These are phyloP conservation scores for Pseudonectria buxi DNA, from an alignment of 2,329 filamentous ascomycete species.

Conservation along the genomic window DNA sequence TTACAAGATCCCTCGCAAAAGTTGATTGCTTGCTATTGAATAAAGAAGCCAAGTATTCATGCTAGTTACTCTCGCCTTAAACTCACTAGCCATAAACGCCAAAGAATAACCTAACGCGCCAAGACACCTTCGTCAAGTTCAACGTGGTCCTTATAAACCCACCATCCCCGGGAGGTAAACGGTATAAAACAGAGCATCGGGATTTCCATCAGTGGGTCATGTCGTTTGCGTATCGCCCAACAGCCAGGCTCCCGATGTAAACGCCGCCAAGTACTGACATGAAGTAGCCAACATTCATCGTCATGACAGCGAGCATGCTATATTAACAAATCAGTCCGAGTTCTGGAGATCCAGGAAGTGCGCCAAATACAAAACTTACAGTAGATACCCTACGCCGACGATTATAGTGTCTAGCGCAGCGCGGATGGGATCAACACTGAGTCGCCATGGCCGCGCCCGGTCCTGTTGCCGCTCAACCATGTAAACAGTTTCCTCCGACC, in stretches of 20 bases:
- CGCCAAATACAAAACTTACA: slow-evolving; percentile 52
- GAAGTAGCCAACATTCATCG: slow-evolving; percentile 80
- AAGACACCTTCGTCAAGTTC: too few relatives aligned
- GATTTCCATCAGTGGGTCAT: slow-evolving; percentile 36
- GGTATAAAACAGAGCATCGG: too few relatives aligned
- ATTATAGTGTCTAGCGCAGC: slow-evolving; percentile 65
- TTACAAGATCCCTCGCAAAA: too few relatives aligned
- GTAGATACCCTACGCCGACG: slow-evolving; percentile 72
- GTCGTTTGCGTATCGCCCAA: slow-evolving; percentile 60
- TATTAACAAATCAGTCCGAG: not conserved
- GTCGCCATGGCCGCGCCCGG: slow-evolving; percentile 64
- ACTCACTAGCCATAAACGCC: too few relatives aligned
- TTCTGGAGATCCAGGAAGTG: not conserved
- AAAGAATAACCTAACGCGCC: too few relatives aligned
- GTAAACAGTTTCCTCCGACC: slow-evolving; percentile 72
- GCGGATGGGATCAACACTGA: slow-evolving; percentile 70
- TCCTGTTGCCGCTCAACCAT: slow-evolving; percentile 56
- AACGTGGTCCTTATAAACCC: too few relatives aligned
- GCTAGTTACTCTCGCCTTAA: too few relatives aligned
- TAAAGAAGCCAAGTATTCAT: too few relatives aligned
- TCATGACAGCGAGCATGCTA: slow-evolving; percentile 92
- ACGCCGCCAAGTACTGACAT: slow-evolving; percentile 69
- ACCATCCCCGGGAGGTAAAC: too few relatives aligned
- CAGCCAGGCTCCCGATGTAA: slow-evolving; percentile 77
- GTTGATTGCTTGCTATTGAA: too few relatives aligned